Conservation (phyloP, 23 red algal species). For the Gracilaria vermiculophylla region DNA sequence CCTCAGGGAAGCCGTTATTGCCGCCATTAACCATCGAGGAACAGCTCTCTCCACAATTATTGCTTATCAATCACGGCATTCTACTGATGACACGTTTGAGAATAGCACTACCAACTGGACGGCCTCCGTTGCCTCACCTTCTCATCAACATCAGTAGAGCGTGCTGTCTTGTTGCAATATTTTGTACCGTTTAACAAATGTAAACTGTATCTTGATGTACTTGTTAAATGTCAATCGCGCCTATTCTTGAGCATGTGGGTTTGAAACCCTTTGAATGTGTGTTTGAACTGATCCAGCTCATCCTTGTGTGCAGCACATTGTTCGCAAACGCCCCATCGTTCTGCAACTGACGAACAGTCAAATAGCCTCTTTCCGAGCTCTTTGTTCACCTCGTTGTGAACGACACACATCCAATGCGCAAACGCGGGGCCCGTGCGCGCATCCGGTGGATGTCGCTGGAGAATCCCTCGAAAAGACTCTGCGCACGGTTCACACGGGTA, state of each 20-base stretch:
- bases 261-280: conserved; percentile 38
- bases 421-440: conserved; percentile 42
- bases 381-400: conserved; percentile 84
- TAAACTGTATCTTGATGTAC: conserved; percentile 33
- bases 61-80: conserved; percentile 51
- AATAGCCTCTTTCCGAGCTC: conserved; percentile 72
- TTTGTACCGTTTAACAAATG: conserved; percentile 23
- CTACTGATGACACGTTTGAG: conserved; percentile 10
- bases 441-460: conserved; percentile 48
- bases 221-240: neutral
- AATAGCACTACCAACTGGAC: neutral
- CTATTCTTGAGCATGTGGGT: neutral
- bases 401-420: conserved; percentile 74
- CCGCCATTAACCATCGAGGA: conserved; percentile 48
- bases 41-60: conserved; percentile 47
- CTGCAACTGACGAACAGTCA: conserved; percentile 56
- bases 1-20: conserved; percentile 57
- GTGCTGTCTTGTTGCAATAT: neutral
- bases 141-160: neutral
- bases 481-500: conserved; percentile 83
- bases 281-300: conserved; percentile 54
- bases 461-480: conserved; percentile 59
- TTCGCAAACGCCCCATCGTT: conserved; percentile 82
- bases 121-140: neutral
- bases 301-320: conserved; percentile 47